Conservation (phyloP, 345 rosid genomes). For the Noccaea bulbosa region DNA sequence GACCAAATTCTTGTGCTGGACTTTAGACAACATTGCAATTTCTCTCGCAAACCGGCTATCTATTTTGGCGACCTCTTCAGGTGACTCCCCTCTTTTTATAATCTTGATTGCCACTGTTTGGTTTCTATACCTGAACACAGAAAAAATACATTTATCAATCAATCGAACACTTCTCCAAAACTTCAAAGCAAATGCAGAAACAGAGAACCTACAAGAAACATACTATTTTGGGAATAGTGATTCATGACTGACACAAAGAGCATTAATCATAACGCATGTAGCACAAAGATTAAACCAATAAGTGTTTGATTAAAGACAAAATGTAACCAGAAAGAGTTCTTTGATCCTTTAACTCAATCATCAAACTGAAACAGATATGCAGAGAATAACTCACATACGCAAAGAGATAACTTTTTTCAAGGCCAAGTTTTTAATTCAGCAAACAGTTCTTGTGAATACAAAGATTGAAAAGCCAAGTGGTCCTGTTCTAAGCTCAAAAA, state of each 20-base stretch:
- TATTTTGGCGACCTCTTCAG: constrained; percentile 81
- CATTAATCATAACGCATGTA: not conserved
- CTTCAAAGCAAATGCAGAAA: constrained; percentile 3
- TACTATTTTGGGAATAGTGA: not conserved
- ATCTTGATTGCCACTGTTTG: constrained; percentile 90
- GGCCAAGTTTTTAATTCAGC: not conserved
- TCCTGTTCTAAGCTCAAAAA: not conserved
- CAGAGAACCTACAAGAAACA: constrained; percentile 23
- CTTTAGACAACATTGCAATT: constrained; percentile 87
- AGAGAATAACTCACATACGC: not conserved
- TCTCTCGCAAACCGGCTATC: constrained; percentile 85
- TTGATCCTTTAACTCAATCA: not conserved
- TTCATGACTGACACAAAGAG: constrained; percentile 6
- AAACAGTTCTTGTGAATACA: not conserved
- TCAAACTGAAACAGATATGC: constrained; percentile 1
- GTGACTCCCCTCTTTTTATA: constrained; percentile 73
- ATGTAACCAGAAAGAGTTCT: not conserved
- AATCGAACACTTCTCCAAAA: constrained; percentile 4
- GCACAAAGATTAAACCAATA: constrained; percentile 1
- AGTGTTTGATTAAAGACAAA: not conserved
- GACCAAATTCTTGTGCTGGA: constrained; percentile 88
- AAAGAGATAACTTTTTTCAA: not conserved
- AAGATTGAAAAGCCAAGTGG: not conserved
- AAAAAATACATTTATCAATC: constrained; percentile 1
- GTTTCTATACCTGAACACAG: constrained; percentile 64